Base-by-base conservation (phyloP, 139 green algal genomes). In the Medakamo hakoo region DNA sequence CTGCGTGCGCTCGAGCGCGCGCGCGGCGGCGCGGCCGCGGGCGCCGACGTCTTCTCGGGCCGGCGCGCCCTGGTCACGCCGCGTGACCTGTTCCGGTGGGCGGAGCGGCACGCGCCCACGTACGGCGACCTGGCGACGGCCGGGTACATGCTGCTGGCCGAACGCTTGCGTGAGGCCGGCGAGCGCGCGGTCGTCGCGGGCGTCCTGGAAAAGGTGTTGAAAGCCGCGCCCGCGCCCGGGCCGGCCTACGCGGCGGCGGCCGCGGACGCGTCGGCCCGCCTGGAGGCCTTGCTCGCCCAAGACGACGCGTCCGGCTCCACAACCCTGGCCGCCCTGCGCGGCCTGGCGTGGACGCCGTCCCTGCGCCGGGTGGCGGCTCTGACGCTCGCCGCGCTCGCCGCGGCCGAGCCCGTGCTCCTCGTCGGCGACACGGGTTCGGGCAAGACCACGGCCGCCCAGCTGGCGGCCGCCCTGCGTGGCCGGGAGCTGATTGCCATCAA, bases 361-460 rank as follows among this genome's bases (percentile, higher is more conserved):
- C 90, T 97, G 86, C 73, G 73, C 25, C 84, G 93, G 19, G 86
- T 98, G 77, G 95, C 32, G 58, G 64, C 29, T 21, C 55, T 57
- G 16, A 4, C 30, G 31, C 31, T 5, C 19, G 32, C 4, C 4
- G 3, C 27, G 4, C 27, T 93, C 55, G 63, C 71, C 14, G 71
- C 87, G 63, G 58, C 49, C n/a, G 93, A 99, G 83, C 88, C 91
- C 4, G 89, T 86, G 48, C 76, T 99, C 63, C 82, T 99, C 62
- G 84, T 96, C 16, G 93, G 93, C 4, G 91, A 98, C 71, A 99
- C 93, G 19, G 93, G 93, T 26, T 86, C 80, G 0, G 93, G 93
- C 27, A 99, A 99, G 82, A 98, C 93, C 20, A 96, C 89, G 1
- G 89, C 95, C 56, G 95, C 86, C 68, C 93, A 98, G 80, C 71